These are phyloP conservation scores for Glycine tomentella DNA, from an alignment of 306 rosid genomes.

Conservation along the genomic window DNA sequence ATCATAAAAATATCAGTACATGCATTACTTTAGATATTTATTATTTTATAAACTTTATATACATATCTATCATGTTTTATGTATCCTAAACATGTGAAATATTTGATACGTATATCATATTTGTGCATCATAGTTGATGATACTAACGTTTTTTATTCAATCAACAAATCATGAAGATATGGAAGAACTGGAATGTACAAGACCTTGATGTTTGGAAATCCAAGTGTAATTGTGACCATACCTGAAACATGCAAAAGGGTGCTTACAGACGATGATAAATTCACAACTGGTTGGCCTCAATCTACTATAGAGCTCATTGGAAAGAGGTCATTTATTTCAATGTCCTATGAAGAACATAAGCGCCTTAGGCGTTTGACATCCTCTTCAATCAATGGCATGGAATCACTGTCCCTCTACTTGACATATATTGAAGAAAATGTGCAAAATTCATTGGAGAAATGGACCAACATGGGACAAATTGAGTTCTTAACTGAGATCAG, in stretches of 20 bases:
- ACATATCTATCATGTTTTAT: neutral
- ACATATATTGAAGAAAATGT: constrained; percentile 69
- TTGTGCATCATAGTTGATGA: constrained; percentile 16
- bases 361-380: constrained; percentile 84
- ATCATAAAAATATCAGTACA: too few species aligned
- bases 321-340: constrained; percentile 72
- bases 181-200: constrained; percentile 82
- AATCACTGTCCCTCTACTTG: constrained; percentile 70
- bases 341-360: constrained; percentile 76
- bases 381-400: constrained; percentile 83
- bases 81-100: neutral
- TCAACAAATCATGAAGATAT: constrained; percentile 54
- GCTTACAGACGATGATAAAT: constrained; percentile 78
- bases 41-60: neutral
- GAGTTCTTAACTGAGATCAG: constrained; percentile 75
- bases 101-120: neutral
- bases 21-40: too few species aligned
- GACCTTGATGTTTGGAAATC: constrained; percentile 81
- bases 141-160: neutral
- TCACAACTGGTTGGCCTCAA: constrained; percentile 81
- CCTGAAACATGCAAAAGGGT: constrained; percentile 76
- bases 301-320: constrained; percentile 80
- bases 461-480: constrained; percentile 71
- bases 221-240: constrained; percentile 77
- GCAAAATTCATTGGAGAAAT: constrained; percentile 65